Evolutionary conservation across 176 grass and related monocot species (phyloP).

Genomic region (Guadua angustifolia): DNA sequence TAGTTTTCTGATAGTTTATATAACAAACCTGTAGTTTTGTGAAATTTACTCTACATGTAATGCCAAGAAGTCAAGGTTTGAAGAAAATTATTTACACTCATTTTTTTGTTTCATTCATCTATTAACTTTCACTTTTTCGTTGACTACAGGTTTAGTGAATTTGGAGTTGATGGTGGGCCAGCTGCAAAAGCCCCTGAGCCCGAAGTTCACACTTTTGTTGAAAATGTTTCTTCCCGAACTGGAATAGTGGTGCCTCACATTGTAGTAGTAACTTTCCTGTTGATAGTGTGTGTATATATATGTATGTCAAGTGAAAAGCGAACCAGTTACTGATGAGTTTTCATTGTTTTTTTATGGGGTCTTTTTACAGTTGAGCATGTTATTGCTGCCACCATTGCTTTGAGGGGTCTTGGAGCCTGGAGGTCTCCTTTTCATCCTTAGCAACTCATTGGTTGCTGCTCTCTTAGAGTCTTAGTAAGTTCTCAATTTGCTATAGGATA

Average conservation of each 20-base stretch:
- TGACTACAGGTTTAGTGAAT: slow-evolving; percentile 50
- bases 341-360: not conserved
- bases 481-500: not conserved
- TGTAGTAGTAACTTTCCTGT: slow-evolving; percentile 47
- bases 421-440: slow-evolving; percentile 78
- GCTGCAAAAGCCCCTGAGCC: slow-evolving; percentile 69
- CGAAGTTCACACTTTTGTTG: slow-evolving; percentile 56
- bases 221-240: slow-evolving; percentile 55
- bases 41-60: too few species aligned
- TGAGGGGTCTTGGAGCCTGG: slow-evolving; percentile 79
- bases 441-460: slow-evolving; percentile 70
- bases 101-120: not conserved
- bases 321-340: not conserved
- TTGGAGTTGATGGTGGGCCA: slow-evolving; percentile 73
- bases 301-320: not conserved
- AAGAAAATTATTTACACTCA: not conserved
- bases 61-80: not conserved
- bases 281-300: not conserved
- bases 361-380: slow-evolving; percentile 72
- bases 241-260: slow-evolving; percentile 63
- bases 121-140: not conserved
- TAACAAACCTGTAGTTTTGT: too few species aligned
- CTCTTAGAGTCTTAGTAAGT: slow-evolving; percentile 77
- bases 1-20: too few species aligned
- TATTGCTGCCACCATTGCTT: slow-evolving; percentile 58